Evolutionary conservation across 1,284 basidiomycete species (phyloP).

Genomic region (Anthracocystis setariae): DNA sequence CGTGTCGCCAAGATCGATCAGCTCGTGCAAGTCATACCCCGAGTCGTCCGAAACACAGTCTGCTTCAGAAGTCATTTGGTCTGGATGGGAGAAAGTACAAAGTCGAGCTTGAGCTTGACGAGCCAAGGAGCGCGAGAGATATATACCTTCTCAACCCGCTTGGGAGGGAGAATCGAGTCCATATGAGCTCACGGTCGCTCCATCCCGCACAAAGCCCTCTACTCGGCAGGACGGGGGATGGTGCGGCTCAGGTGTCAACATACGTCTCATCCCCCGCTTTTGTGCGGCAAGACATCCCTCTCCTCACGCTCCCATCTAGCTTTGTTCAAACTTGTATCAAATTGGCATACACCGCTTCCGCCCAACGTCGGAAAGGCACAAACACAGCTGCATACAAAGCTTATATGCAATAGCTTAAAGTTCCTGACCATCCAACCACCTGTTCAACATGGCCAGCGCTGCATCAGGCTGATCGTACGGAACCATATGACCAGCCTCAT

Average conservation of each 20-base stretch:
- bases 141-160: not conserved
- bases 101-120: not conserved
- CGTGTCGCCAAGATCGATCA: conserved; percentile 14
- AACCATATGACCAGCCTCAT: conserved; percentile 59
- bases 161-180: not conserved
- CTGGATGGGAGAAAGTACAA: not conserved
- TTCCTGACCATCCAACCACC: conserved; percentile 61
- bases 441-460: conserved; percentile 58
- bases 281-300: no score
- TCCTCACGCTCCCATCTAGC: no score
- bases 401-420: conserved; percentile 29
- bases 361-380: no score
- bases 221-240: no score
- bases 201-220: no score
- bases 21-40: conserved; percentile 14
- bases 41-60: conserved; percentile 5
- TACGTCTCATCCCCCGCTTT: no score
- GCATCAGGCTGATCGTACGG: conserved; percentile 55
- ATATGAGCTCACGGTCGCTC: not conserved
- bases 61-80: not conserved
- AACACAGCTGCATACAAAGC: no score
- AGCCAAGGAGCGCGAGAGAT: not conserved
- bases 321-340: no score
- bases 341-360: no score
- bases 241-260: no score